phyloP scores from a whole-genome alignment of 2,329 filamentous ascomycete genomes.

The Pseudogymnoascus sp. region DNA sequence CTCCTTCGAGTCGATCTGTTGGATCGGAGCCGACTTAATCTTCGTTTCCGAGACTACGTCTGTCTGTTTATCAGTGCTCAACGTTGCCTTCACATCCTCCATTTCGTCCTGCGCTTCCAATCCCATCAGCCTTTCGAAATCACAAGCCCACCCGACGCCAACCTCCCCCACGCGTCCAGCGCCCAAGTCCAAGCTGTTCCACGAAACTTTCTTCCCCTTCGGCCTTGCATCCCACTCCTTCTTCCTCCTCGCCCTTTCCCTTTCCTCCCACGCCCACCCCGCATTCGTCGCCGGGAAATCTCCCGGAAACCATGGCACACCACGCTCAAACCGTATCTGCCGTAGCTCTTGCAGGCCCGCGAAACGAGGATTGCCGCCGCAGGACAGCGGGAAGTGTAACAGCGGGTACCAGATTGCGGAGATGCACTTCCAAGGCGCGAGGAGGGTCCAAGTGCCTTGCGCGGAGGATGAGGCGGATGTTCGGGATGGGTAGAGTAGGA shows the following conservation, averaged over 20 bases:
- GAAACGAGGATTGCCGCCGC: constrained; percentile 73
- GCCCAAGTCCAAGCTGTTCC: constrained; percentile 68
- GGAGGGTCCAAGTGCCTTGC: constrained; percentile 71
- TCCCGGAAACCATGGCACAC: constrained; percentile 74
- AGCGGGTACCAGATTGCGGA: constrained; percentile 78
- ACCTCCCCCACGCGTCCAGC: constrained; percentile 72
- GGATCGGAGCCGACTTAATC: constrained; percentile 14
- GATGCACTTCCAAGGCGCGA: constrained; percentile 89
- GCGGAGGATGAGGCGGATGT: constrained; percentile 41
- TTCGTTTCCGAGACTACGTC: not conserved
- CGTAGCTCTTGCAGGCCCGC: constrained; percentile 74
- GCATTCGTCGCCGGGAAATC: constrained; percentile 76
- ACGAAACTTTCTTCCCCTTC: constrained; percentile 74
- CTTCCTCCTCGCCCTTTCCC: constrained; percentile 54
- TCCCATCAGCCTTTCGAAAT: constrained; percentile 66
- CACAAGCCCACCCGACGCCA: constrained; percentile 74
- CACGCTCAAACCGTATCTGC: constrained; percentile 76
- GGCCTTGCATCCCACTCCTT: constrained; percentile 69
- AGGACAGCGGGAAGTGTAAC: constrained; percentile 73
- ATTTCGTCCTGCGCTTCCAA: not conserved
- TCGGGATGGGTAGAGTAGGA: constrained; percentile 61
- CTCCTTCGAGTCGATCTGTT: constrained; percentile 18
- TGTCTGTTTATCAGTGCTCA: constrained; percentile 13
- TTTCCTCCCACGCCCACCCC: constrained; percentile 70
- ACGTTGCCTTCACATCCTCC: constrained; percentile 11